phyloP scores from a whole-genome alignment of 305 asterid species.

The Fraxinus velutina region DNA sequence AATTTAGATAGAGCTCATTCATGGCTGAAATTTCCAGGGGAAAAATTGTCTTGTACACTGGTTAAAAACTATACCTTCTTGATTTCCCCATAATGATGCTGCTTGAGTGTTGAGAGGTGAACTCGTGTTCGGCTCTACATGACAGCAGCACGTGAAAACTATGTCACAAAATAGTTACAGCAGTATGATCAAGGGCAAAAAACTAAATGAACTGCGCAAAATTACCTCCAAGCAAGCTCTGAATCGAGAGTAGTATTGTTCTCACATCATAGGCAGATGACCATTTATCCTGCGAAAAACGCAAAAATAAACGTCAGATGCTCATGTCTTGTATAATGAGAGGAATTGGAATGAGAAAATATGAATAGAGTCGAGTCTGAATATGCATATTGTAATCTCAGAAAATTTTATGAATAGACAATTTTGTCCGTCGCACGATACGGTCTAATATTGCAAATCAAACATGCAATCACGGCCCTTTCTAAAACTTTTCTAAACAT shows the following conservation, averaged over 20 bases:
- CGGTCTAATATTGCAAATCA: background rate
- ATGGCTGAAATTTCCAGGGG: background rate
- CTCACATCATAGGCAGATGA: slow-evolving; percentile 94
- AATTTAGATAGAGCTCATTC: background rate
- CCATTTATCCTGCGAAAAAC: slow-evolving; percentile 65
- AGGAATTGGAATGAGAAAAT: background rate
- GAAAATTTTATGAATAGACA: background rate
- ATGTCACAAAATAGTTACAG: background rate
- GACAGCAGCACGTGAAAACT: background rate
- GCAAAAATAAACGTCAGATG: background rate
- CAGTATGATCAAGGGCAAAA: background rate
- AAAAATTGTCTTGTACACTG: background rate
- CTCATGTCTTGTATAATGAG: background rate
- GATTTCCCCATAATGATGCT: slow-evolving; percentile 78
- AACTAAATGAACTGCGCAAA: background rate
- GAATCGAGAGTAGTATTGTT: slow-evolving; percentile 76
- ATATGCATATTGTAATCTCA: background rate
- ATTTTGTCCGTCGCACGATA: background rate
- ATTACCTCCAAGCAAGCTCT: slow-evolving; percentile 92
- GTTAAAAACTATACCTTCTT: slow-evolving; percentile 54
- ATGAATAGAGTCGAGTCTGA: background rate
- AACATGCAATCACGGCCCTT: background rate
- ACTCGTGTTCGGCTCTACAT: slow-evolving; percentile 77
- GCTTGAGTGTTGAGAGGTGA: slow-evolving; percentile 90
- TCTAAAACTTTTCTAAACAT: background rate